Conservation (phyloP, 306 rosid species). For the Quillaja saponaria region DNA sequence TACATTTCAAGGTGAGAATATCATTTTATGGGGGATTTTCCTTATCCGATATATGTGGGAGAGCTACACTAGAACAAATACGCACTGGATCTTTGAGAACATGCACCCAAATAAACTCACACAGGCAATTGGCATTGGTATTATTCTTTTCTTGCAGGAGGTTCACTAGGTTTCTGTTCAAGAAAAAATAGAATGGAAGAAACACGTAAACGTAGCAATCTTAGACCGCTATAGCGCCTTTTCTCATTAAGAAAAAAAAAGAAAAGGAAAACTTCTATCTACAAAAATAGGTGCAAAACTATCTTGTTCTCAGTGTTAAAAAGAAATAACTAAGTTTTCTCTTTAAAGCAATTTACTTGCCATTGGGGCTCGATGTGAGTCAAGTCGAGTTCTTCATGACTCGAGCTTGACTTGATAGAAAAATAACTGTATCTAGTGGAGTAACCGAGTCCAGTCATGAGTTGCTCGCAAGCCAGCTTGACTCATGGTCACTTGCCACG, state of each 20-base stretch:
- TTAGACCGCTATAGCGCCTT: neutral
- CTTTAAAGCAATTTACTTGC: too few relatives aligned
- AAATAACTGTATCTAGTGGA: too few relatives aligned
- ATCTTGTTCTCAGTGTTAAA: too few relatives aligned
- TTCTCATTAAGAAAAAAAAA: neutral
- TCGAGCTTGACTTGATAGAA: too few relatives aligned
- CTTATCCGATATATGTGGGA: slow-evolving; percentile 15
- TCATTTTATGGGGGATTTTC: slow-evolving; percentile 10
- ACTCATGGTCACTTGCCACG: too few relatives aligned
- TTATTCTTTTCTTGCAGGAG: neutral
- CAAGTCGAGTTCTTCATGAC: too few relatives aligned
- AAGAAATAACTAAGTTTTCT: too few relatives aligned
- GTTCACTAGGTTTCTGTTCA: neutral
- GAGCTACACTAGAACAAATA: slow-evolving; percentile 11
- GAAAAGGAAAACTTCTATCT: neutral
- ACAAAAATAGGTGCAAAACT: too few relatives aligned
- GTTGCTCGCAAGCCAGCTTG: too few relatives aligned
- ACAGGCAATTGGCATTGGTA: neutral
- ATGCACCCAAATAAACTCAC: neutral
- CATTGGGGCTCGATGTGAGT: too few relatives aligned
- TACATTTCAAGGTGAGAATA: too few relatives aligned
- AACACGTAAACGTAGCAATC: neutral
- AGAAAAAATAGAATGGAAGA: neutral
- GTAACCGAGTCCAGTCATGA: too few relatives aligned
- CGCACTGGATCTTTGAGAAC: neutral